Conservation (phyloP, 2,329 filamentous ascomycete species). For the Rhexocercosporidium sp. region DNA sequence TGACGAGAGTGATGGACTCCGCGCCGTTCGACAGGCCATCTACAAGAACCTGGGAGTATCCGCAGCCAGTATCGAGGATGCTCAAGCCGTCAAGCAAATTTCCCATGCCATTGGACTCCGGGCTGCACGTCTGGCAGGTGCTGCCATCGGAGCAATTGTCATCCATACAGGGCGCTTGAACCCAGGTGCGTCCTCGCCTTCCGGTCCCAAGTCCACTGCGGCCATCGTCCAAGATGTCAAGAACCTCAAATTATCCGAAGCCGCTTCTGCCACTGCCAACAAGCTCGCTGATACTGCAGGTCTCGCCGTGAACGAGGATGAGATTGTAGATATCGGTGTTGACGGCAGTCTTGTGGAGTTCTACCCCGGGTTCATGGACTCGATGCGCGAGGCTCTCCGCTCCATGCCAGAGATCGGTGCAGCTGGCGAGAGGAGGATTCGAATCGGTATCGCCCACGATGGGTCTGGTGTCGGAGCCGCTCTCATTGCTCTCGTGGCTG, state of each 20-base stretch:
- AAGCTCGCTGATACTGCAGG: slow-evolving; percentile 37
- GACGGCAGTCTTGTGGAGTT: slow-evolving; percentile 95
- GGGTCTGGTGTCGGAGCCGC: slow-evolving; percentile 95
- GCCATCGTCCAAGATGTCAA: slow-evolving; percentile 38
- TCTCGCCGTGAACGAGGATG: slow-evolving; percentile 51
- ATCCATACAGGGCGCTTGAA: slow-evolving; percentile 78
- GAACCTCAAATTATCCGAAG: slow-evolving; percentile 33
- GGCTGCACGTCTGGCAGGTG: slow-evolving; percentile 84
- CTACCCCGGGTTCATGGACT: slow-evolving; percentile 89
- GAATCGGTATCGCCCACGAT: slow-evolving; percentile 96
- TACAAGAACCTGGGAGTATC: slow-evolving; percentile 78
- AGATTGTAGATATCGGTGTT: slow-evolving; percentile 87
- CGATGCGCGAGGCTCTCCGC: slow-evolving; percentile 82
- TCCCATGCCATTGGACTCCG: slow-evolving; percentile 85
- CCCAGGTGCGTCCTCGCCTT: slow-evolving; percentile 35
- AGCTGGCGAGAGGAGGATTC: slow-evolving; percentile 80
- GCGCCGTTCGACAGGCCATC: slow-evolving; percentile 76
- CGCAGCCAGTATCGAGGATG: slow-evolving; percentile 80
- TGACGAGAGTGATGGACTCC: slow-evolving; percentile 75
- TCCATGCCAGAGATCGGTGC: slow-evolving; percentile 79
- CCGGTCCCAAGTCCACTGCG: slow-evolving; percentile 32
- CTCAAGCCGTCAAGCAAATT: slow-evolving; percentile 83
- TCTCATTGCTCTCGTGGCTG: slow-evolving; percentile 89
- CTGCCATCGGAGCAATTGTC: slow-evolving; percentile 85
- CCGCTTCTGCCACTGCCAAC: slow-evolving; percentile 34